Evolutionary conservation across 441 rosid species (phyloP).

Genomic region (Gossypium aridum): DNA sequence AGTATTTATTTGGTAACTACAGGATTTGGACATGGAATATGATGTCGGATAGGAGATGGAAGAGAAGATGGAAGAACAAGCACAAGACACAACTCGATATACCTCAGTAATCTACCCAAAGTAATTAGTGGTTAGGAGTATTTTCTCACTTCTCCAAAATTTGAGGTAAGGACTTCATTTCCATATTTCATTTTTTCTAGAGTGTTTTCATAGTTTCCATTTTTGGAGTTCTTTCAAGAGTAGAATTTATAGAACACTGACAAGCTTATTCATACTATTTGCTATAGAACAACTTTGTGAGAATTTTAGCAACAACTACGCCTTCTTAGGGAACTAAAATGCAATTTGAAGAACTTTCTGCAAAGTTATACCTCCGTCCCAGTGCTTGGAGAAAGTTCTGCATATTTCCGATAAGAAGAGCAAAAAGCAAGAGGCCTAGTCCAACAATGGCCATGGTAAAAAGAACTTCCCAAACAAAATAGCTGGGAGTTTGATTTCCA

Average conservation of each 20-base stretch:
- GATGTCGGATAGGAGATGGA: background rate
- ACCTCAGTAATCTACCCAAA: background rate
- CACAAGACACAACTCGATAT: background rate
- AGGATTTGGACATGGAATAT: background rate
- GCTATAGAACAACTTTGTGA: background rate
- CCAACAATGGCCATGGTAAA: conserved; percentile 83
- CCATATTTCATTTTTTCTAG: background rate
- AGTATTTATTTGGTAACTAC: background rate
- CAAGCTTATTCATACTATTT: background rate
- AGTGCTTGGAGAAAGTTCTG: conserved; percentile 92
- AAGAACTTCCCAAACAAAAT: conserved; percentile 71
- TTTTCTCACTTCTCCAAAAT: background rate
- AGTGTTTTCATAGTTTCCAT: background rate
- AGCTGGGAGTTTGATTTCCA: conserved; percentile 86
- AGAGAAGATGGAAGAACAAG: background rate
- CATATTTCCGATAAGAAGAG: conserved; percentile 91
- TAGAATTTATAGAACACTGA: background rate
- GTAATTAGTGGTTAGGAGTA: background rate
- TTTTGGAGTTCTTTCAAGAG: background rate
- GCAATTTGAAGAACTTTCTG: background rate
- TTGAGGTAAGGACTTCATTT: background rate
- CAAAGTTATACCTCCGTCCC: conserved; percentile 55
- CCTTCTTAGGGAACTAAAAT: background rate
- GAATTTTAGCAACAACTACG: background rate
- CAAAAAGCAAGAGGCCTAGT: conserved; percentile 84